These are phyloP conservation scores for Fusarium nurragi DNA, from an alignment of 2,329 filamentous ascomycete species.

Conservation along the genomic window DNA sequence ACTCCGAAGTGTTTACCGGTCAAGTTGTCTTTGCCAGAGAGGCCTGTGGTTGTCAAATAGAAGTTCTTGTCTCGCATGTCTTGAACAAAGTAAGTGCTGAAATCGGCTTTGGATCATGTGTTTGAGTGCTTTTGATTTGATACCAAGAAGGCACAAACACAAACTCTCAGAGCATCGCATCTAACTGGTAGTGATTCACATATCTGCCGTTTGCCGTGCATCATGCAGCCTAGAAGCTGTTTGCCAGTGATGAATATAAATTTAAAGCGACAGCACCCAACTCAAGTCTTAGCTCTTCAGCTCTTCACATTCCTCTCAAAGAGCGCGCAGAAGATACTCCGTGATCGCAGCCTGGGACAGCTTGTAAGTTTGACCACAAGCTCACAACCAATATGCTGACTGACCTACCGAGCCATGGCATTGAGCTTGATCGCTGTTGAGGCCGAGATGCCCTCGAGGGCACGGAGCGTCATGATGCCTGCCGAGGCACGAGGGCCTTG, in stretches of 20 bases:
- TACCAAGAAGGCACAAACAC: background rate
- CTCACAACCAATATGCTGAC: background rate
- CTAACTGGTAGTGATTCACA: constrained; percentile 3
- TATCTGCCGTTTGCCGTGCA: background rate
- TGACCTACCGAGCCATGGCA: background rate
- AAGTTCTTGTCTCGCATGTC: background rate
- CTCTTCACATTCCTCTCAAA: background rate
- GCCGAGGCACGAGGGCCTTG: background rate
- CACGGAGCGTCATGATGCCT: background rate
- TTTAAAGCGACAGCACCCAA: background rate
- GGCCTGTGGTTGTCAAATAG: too few species aligned
- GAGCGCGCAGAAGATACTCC: background rate
- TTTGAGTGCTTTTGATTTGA: background rate
- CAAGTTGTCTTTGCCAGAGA: background rate
- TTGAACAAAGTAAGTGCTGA: background rate
- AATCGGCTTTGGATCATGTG: background rate
- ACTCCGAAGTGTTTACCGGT: constrained; percentile 2
- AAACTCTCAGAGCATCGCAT: too few species aligned
- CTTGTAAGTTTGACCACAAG: background rate
- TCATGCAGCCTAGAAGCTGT: background rate
- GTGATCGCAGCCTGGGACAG: background rate
- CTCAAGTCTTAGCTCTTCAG: background rate
- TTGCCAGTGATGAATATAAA: background rate
- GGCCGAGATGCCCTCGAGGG: background rate
- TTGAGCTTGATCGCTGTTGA: background rate